Conservation (phyloP, 768 basidiomycete genomes). For the Fomitopsis serialis region DNA sequence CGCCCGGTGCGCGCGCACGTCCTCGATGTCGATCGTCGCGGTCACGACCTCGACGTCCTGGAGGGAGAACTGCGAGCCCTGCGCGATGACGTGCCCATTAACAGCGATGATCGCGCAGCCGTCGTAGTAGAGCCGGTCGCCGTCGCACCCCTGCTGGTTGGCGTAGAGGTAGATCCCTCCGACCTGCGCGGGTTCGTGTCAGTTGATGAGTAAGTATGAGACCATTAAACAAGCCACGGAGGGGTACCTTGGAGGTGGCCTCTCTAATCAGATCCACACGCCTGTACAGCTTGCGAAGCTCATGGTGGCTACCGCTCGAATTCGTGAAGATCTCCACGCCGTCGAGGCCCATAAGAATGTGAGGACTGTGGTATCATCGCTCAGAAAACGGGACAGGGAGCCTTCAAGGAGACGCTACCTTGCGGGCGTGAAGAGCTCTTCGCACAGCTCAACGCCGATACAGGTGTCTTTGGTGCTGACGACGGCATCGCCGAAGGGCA, state of each 20-base stretch:
- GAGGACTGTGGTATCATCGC: constrained; percentile 56
- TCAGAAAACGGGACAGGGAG: too few relatives aligned
- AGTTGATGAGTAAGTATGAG: too few relatives aligned
- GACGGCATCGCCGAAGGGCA: constrained; percentile 94
- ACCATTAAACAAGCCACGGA: background rate
- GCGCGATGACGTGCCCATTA: constrained; percentile 88
- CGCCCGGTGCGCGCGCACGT: constrained; percentile 86
- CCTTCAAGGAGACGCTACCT: constrained; percentile 48
- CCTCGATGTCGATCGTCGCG: constrained; percentile 95
- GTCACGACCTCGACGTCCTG: constrained; percentile 94
- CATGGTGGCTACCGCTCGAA: constrained; percentile 97
- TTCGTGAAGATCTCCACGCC: constrained; percentile 99
- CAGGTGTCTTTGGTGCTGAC: constrained; percentile 92
- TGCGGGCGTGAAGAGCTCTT: constrained; percentile 94
- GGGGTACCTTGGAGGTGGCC: constrained; percentile 82
- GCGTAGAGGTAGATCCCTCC: constrained; percentile 97
- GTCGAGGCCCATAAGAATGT: constrained; percentile 96
- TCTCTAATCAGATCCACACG: constrained; percentile 95
- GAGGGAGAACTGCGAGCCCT: constrained; percentile 95
- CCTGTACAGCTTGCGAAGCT: constrained; percentile 90
- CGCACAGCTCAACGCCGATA: constrained; percentile 94
- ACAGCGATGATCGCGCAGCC: constrained; percentile 95
- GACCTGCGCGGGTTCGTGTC: too few relatives aligned
- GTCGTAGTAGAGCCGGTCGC: constrained; percentile 96
- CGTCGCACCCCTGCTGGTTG: constrained; percentile 98